Percentiles rank a stretch among this genome's conserved stretches.
Conservation (phyloP, 352 stramenopile species). For the Phytophthora melonis region DNA sequence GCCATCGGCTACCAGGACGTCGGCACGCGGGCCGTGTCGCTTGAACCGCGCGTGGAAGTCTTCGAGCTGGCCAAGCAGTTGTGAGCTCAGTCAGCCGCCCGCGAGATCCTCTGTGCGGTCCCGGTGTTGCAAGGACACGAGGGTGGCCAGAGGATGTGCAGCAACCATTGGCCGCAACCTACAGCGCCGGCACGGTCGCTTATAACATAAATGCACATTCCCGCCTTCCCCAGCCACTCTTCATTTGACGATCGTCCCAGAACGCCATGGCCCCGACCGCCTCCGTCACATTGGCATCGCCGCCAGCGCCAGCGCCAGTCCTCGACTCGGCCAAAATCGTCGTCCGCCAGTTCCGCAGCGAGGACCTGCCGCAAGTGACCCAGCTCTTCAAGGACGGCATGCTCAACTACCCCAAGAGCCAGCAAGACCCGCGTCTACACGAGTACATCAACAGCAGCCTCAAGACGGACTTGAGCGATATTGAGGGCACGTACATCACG, state of each 20-base stretch:
- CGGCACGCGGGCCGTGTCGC: slow-evolving; percentile 36
- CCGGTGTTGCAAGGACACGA: slow-evolving; percentile 16
- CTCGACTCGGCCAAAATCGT: slow-evolving; percentile 27
- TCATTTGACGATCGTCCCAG: slow-evolving; percentile 17
- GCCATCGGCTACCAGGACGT: slow-evolving; percentile 42
- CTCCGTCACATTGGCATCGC: slow-evolving; percentile 6
- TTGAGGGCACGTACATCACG: slow-evolving; percentile 44
- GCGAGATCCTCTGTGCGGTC: background rate
- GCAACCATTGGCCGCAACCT: too few relatives aligned
- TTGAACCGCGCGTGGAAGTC: slow-evolving; percentile 42
- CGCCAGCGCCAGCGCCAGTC: background rate
- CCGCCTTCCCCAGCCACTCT: slow-evolving; percentile 8
- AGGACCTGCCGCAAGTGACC: slow-evolving; percentile 34
- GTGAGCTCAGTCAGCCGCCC: slow-evolving; percentile 8
- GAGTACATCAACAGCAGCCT: slow-evolving; percentile 36
- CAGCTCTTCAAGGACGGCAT: slow-evolving; percentile 37
- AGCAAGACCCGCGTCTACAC: slow-evolving; percentile 18
- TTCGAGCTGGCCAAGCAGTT: slow-evolving; percentile 52
- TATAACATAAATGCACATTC: slow-evolving; percentile 2
- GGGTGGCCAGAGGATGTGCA: slow-evolving; percentile 2
- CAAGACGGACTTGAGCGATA: slow-evolving; percentile 37
- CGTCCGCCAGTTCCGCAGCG: slow-evolving; percentile 22
- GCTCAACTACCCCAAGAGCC: slow-evolving; percentile 25
- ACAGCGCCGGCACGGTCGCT: slow-evolving; percentile 12
- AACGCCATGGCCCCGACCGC: slow-evolving; percentile 21